phyloP scores from a whole-genome alignment of 129 eudicot genomes.

The Scalesia atractyloides region DNA sequence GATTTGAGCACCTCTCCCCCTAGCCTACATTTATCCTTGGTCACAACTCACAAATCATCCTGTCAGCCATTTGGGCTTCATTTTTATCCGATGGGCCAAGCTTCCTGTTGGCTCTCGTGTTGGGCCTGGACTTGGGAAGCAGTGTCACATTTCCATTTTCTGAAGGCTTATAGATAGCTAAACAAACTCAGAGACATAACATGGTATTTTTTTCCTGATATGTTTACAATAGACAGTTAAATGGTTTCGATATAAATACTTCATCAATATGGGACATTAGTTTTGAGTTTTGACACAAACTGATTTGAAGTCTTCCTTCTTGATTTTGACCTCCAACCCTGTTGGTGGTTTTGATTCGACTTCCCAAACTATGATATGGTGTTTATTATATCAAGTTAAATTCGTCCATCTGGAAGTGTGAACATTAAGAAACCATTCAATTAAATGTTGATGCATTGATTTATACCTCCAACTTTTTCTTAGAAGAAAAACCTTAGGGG shows the following conservation, averaged over 20 bases:
- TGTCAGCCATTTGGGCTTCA: too few relatives aligned
- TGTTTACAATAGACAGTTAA: neutral
- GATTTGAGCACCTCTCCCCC: too few relatives aligned
- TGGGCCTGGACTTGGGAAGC: too few relatives aligned
- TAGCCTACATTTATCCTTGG: too few relatives aligned
- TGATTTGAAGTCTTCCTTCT: neutral
- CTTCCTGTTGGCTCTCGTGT: too few relatives aligned
- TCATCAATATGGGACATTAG: too few relatives aligned
- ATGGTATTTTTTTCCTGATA: neutral
- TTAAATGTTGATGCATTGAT: neutral
- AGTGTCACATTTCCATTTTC: too few relatives aligned
- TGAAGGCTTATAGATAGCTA: too few relatives aligned
- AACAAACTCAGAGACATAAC: too few relatives aligned
- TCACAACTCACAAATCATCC: too few relatives aligned
- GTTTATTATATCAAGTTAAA: neutral
- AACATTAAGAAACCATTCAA: neutral
- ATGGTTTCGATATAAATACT: neutral
- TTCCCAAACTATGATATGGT: neutral
- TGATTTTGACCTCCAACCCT: neutral
- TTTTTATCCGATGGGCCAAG: too few relatives aligned
- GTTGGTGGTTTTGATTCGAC: neutral
- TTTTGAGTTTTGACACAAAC: too few relatives aligned
- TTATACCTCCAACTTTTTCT: conserved; percentile 7
- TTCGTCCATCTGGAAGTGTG: neutral
- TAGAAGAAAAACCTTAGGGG: neutral